Conservation (phyloP, 2,329 filamentous ascomycete species). For the Talaromyces funiculosus region DNA sequence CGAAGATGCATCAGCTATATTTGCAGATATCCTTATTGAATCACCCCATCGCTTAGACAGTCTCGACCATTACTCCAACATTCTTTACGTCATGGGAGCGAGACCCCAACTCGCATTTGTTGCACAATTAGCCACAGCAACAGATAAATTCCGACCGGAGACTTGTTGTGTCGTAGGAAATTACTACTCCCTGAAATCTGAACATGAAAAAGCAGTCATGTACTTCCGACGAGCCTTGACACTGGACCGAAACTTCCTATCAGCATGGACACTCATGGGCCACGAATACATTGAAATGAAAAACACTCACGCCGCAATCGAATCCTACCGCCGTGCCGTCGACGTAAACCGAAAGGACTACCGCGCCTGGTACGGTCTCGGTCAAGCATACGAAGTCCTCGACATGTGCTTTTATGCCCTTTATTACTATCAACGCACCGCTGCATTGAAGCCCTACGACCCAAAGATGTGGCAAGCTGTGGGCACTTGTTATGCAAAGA, state of each 20-base stretch:
- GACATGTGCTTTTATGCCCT: slow-evolving; percentile 97
- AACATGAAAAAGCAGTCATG: slow-evolving; percentile 96
- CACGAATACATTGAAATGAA: slow-evolving; percentile 99
- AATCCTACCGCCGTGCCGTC: slow-evolving; percentile 90
- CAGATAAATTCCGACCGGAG: slow-evolving; percentile 94
- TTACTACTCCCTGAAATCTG: slow-evolving; percentile 89
- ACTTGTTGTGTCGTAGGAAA: slow-evolving; percentile 96
- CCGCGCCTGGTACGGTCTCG: slow-evolving; percentile 94
- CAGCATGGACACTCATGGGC: slow-evolving; percentile 97
- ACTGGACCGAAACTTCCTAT: slow-evolving; percentile 82
- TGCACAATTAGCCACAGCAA: slow-evolving; percentile 81
- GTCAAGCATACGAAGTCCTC: slow-evolving; percentile 93
- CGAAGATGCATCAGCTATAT: slow-evolving; percentile 58
- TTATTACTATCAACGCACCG: slow-evolving; percentile 96
- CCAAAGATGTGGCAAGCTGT: slow-evolving; percentile 99
- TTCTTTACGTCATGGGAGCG: slow-evolving; percentile 85
- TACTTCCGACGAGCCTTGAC: slow-evolving; percentile 93
- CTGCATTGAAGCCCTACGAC: slow-evolving; percentile 87
- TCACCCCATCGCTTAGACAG: slow-evolving; percentile 72
- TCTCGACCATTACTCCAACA: slow-evolving; percentile 94
- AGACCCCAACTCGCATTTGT: slow-evolving; percentile 87
- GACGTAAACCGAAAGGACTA: slow-evolving; percentile 96
- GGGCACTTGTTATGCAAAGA: slow-evolving; percentile 83
- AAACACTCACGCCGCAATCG: slow-evolving; percentile 95
- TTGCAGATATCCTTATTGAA: slow-evolving; percentile 62